Base-by-base conservation (phyloP, 345 rosid genomes). In the Populus simonii region DNA sequence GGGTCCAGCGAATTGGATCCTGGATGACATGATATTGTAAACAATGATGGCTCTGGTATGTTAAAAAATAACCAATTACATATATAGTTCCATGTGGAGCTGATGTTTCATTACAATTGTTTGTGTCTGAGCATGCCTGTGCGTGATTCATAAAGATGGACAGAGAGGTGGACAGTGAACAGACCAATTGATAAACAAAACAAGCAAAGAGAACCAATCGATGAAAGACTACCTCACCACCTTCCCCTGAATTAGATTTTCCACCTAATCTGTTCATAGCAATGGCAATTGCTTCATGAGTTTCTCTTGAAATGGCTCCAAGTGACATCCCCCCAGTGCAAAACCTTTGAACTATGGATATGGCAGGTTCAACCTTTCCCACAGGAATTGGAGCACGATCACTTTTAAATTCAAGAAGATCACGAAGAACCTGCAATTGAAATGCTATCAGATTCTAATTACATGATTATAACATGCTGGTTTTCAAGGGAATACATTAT, bases 241-340 rank as follows among this genome's bases (percentile, higher is more conserved):
- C 99, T 91, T 96, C 99, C 74, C 98, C 98, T 2, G 99, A 93
- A 87, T 96, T 96, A 67, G 98, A 96, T 86, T 89, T 96, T 17
- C 99, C 99, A 83, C 97, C 93, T 75, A 96, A 36, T 80, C 98
- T 93, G 80, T 96, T 96, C 99, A 93, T 96, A 53, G 98, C 99
- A 87, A 93, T 88, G 83, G 98, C 98, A 86, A 96, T 96, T 27
- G 98, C 98, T 87, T 96, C 99, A 79, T 96, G 99, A 83, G 99
- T 96, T 84, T 96, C 99, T 86, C 99, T 92, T 74, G 99, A 96
- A 74, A 96, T 96, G 77, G 99, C 99, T 79, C 99, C 99, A 47
- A 96, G 98, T 13, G 99, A 93, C 98, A 96, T 96, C 74, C 98
- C 99, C 72, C 99, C 99, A 61, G 99, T 96, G 86, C 99, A 96